Percentiles rank a stretch among this genome's conserved stretches.
Evolutionary conservation across 2,329 filamentous ascomycete genomes (phyloP).

Genomic region (Cladosporium oxysporum): DNA sequence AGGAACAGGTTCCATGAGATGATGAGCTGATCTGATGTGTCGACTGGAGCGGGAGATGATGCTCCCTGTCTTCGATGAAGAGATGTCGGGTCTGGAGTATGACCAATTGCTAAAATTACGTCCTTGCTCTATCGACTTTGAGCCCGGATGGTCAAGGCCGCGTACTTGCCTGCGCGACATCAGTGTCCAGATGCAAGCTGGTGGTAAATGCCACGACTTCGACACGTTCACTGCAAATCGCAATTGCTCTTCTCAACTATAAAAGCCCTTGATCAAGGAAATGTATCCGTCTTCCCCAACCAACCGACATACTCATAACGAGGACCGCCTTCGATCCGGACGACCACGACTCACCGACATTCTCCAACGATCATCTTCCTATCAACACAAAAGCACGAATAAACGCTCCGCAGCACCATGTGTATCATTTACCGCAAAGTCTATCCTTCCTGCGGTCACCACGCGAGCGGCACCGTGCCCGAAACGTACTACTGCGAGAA

Average conservation of each 20-base stretch:
- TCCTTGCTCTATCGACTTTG: neutral
- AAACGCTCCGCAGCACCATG: neutral
- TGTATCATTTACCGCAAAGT: neutral
- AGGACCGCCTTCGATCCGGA: neutral
- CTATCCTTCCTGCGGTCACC: neutral
- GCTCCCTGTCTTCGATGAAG: neutral
- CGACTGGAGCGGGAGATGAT: neutral
- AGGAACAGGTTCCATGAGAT: neutral
- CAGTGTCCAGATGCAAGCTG: neutral
- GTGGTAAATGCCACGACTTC: neutral
- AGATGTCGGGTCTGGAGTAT: neutral
- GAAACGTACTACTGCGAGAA: neutral
- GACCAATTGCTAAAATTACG: neutral
- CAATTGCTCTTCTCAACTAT: neutral
- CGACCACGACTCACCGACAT: neutral
- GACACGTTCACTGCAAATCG: neutral
- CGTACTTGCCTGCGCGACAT: neutral
- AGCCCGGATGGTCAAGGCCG: neutral
- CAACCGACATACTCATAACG: neutral
- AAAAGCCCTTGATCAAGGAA: neutral
- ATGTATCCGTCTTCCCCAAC: neutral
- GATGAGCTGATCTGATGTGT: neutral
- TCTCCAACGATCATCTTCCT: neutral
- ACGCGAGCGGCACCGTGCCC: neutral
- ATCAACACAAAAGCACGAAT: neutral